These are phyloP conservation scores for Puccinia hordei DNA, from an alignment of 1,284 basidiomycete genomes.

Conservation along the genomic window DNA sequence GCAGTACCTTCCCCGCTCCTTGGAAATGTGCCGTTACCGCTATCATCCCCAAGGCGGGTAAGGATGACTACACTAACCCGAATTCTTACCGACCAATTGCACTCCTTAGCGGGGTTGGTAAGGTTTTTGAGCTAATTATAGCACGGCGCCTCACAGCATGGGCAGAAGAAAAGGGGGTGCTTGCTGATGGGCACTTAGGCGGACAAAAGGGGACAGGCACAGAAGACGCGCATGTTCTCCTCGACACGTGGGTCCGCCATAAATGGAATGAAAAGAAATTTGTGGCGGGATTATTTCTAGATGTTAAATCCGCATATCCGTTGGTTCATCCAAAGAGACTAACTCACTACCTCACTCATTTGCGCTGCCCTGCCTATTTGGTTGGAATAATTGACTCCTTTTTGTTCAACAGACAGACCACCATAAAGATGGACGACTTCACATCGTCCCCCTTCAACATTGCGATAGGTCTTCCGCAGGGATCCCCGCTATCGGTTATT, in stretches of 20 bases:
- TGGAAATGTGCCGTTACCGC: no score
- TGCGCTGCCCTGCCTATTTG: not conserved
- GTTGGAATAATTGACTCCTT: not conserved
- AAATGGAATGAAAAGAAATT: no score
- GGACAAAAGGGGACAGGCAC: not conserved
- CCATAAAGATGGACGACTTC: not conserved
- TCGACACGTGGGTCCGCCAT: no score
- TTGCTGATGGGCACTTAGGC: conserved; percentile 12
- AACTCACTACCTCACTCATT: not conserved
- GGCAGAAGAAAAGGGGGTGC: not conserved
- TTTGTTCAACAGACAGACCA: not conserved
- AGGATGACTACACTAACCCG: conserved; percentile 23
- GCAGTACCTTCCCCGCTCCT: not conserved
- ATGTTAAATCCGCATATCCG: conserved; percentile 18
- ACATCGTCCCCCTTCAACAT: not conserved
- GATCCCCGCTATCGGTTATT: not conserved
- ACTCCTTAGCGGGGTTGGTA: not conserved
- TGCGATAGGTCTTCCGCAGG: no score
- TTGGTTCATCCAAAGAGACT: not conserved
- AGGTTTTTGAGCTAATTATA: conserved; percentile 4
- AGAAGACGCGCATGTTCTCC: no score
- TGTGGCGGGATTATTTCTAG: no score
- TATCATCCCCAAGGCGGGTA: conserved; percentile 12
- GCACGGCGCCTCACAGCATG: not conserved
- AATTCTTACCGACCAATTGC: conserved; percentile 17